Percentiles rank a stretch among this genome's conserved stretches.
These are phyloP conservation scores for Porphyridium purpureum DNA, from an alignment of 23 red algal genomes.

Conservation along the genomic window DNA sequence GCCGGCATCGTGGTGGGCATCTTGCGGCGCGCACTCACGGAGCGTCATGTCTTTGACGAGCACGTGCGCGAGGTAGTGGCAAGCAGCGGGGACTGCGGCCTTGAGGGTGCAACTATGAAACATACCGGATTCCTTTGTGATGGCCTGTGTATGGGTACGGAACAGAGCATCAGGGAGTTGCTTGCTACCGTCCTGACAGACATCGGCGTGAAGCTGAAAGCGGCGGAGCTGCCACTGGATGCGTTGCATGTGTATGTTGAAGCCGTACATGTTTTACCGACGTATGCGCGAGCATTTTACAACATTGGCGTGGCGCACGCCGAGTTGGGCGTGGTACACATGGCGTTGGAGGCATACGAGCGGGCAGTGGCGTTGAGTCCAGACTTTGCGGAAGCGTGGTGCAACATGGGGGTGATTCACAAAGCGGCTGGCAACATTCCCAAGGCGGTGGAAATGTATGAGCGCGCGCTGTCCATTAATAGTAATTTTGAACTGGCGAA, in stretches of 20 bases:
- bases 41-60: too few species aligned
- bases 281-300: conserved; percentile 52
- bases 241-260: conserved; percentile 34
- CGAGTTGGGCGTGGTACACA: conserved; percentile 12
- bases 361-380: conserved; percentile 15
- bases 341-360: conserved; percentile 30
- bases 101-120: too few species aligned
- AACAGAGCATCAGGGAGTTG: too few species aligned
- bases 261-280: conserved; percentile 37
- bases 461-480: conserved; percentile 28
- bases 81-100: too few species aligned
- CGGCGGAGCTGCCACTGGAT: conserved; percentile 37
- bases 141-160: too few species aligned
- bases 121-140: too few species aligned
- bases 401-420: conserved; percentile 54
- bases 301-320: conserved; percentile 43
- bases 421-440: conserved; percentile 23
- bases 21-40: too few species aligned
- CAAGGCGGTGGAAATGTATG: conserved; percentile 40
- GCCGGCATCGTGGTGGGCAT: too few species aligned
- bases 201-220: conserved; percentile 51
- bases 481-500: conserved; percentile 56
- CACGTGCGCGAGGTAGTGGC: too few species aligned
- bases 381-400: conserved; percentile 36
- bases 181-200: conserved; percentile 55